Evolutionary conservation across 108 stramenopile genomes (phyloP), one percentile per base, ranked within the genome.

Genomic region (Epipyxis sp.): DNA sequence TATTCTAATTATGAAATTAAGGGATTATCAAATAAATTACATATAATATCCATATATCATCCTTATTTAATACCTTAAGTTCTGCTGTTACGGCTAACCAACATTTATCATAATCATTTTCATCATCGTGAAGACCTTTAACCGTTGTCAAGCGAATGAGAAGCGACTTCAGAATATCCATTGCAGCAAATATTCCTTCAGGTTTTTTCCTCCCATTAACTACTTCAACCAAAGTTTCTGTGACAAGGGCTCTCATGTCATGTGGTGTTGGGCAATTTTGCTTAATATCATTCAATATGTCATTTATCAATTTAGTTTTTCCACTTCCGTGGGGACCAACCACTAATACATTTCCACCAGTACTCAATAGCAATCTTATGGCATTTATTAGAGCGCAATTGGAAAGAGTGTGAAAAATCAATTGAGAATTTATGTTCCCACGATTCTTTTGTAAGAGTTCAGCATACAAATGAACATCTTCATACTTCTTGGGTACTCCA

Each of bases 341-440:
- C n/a, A 74, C 10, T 27, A 74, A 20, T 39, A 74, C 71, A 25
- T 74, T 74, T 39, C n/a, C 50, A 39, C 71, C 71, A 29, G 71
- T 29, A 6, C 25, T 37, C 34, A 74, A 3, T 27, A 74, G 25
- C 50, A 74, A 54, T 3, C 50, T 13, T 43, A 74, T 6, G 32
- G 34, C 71, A 27, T 16, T 6, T 10, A 29, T 35, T 32, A 57
- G 42, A 37, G 71, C 25, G 40, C 50, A 6, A 3, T 3, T 35
- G n/a, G 32, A 27, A 13, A 57, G 3, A 10, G 71, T 35, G n/a
- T 32, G 71, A 34, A 74, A 57, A 32, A 54, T 20, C 3, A n/a
- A n/a, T n/a, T n/a, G n/a, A n/a, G n/a, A n/a, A n/a, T n/a, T n/a
- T n/a, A n/a, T n/a, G 20, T 16, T 57, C 16, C 25, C 54, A 25